Conservation (phyloP, 1,284 basidiomycete species). For the Neonothopanus nambi region DNA sequence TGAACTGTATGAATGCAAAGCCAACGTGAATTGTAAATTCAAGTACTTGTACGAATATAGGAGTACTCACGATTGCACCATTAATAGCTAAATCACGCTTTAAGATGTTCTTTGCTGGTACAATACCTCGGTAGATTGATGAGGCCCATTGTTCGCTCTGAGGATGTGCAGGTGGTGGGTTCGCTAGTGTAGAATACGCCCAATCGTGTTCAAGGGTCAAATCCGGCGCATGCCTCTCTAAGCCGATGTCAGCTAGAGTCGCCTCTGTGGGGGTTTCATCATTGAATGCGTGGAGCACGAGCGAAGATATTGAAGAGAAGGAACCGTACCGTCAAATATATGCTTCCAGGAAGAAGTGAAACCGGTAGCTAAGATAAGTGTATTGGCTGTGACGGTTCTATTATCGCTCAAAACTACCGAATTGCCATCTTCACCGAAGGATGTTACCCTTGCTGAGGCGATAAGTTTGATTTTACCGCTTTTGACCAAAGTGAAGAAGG, state of each 20-base stretch:
- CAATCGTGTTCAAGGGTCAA: conserved; percentile 26
- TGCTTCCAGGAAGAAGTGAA: conserved; percentile 52
- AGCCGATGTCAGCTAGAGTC: conserved; percentile 38
- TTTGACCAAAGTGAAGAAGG: conserved; percentile 41
- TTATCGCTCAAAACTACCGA: conserved; percentile 44
- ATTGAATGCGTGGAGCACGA: background rate
- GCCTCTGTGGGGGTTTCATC: too few species aligned
- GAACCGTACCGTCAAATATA: conserved; percentile 49
- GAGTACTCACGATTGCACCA: conserved; percentile 40
- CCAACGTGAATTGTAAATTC: too few species aligned
- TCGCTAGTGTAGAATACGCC: conserved; percentile 33
- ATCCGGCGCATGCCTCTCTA: conserved; percentile 32
- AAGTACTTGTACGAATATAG: background rate
- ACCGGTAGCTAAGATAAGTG: conserved; percentile 56
- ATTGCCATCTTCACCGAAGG: conserved; percentile 41
- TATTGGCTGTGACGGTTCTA: conserved; percentile 37
- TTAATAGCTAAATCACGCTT: conserved; percentile 61
- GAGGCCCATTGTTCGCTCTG: conserved; percentile 34
- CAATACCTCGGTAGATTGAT: conserved; percentile 54
- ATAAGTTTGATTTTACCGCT: conserved; percentile 44
- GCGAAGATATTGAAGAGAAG: background rate
- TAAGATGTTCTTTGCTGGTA: conserved; percentile 55
- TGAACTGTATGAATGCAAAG: conserved; percentile 38
- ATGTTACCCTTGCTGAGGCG: conserved; percentile 40
- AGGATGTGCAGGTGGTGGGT: conserved; percentile 23